Conservation (phyloP, 352 stramenopile genomes). For the Phytophthora litchii region DNA sequence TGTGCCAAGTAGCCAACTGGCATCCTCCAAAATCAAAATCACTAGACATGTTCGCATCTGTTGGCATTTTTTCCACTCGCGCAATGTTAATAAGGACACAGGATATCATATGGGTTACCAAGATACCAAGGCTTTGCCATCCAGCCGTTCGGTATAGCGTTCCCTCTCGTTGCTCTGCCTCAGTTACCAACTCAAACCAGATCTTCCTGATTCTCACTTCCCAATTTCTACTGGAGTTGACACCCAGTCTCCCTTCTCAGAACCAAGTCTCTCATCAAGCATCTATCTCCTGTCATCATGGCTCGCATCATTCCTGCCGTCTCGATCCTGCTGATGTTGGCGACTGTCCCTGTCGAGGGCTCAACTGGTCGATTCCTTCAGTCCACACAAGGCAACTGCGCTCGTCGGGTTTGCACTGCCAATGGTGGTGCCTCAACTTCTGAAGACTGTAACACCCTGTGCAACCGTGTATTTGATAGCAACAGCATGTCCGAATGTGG, state of each 20-base stretch:
- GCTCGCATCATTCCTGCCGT: conserved; percentile 17
- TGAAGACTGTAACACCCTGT: conserved; percentile 35
- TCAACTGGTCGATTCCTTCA: conserved; percentile 23
- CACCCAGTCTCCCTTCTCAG: conserved; percentile 7
- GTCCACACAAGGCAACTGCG: conserved; percentile 29
- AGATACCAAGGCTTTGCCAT: conserved; percentile 11
- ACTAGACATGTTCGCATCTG: conserved; percentile 4
- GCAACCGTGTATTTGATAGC: conserved; percentile 28
- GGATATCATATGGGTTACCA: conserved; percentile 23
- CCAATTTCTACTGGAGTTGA: conserved; percentile 30
- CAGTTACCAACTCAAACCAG: neutral
- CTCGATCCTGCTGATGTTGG: conserved; percentile 16
- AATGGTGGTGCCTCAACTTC: conserved; percentile 19
- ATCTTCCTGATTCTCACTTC: conserved; percentile 14
- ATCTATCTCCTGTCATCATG: conserved; percentile 9
- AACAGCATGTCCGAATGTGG: conserved; percentile 35
- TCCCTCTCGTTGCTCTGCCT: conserved; percentile 1
- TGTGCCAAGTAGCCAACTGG: neutral
- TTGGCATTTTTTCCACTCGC: conserved; percentile 6
- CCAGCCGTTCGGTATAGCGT: conserved; percentile 11
- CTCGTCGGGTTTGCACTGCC: conserved; percentile 24
- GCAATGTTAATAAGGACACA: conserved; percentile 19
- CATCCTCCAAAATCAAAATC: conserved; percentile 1
- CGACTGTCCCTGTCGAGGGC: conserved; percentile 12
- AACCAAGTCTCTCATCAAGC: conserved; percentile 6